Evolutionary conservation across 1,139 yeast species (phyloP).

Genomic region (Hemisphaericaspora xylanilytica): DNA sequence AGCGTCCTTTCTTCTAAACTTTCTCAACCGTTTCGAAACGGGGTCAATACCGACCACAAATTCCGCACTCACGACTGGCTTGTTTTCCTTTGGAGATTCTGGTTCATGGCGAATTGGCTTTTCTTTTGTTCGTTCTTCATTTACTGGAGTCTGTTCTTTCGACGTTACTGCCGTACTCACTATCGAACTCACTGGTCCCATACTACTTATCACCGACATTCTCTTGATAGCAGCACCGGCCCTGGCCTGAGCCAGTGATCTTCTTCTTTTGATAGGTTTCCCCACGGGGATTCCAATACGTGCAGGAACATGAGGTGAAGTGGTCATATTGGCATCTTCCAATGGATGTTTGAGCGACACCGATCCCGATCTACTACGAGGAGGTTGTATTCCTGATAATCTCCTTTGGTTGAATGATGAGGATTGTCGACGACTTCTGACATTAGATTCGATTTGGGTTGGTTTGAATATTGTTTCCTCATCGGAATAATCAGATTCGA

Average conservation of each 20-base stretch:
- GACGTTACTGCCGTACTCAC: constrained; percentile 9
- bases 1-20: constrained; percentile 18
- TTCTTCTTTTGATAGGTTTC: constrained; percentile 30
- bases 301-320: constrained; percentile 22
- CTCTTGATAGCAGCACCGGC: constrained; percentile 11
- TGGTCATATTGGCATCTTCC: constrained; percentile 5
- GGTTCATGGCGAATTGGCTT: neutral
- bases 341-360: constrained; percentile 16
- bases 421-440: constrained; percentile 25
- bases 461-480: constrained; percentile 36
- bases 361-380: constrained; percentile 32
- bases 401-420: constrained; percentile 32
- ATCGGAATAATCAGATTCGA: constrained; percentile 8
- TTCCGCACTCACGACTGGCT: constrained; percentile 10
- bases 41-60: constrained; percentile 38
- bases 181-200: constrained; percentile 2
- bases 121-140: neutral
- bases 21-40: constrained; percentile 24
- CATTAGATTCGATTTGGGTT: constrained; percentile 17
- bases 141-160: constrained; percentile 4
- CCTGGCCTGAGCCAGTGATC: constrained; percentile 23
- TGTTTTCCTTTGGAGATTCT: neutral
- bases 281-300: constrained; percentile 38
- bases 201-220: constrained; percentile 5
- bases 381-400: constrained; percentile 36